phyloP scores from a whole-genome alignment of 1,284 basidiomycete species.

The Xerocomus cyaneibrunnescens region DNA sequence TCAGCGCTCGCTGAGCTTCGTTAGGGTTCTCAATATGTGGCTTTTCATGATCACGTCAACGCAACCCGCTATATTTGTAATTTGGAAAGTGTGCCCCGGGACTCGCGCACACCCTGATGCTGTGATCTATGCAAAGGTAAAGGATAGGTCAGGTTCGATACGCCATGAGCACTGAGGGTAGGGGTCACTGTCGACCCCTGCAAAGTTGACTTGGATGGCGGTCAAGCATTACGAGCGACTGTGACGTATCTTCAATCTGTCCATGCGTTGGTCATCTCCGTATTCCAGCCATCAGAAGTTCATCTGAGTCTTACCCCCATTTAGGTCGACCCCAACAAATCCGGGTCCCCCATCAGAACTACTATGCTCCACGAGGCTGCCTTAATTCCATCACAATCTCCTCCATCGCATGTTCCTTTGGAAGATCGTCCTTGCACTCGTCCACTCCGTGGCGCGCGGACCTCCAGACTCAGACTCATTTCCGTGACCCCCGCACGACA shows the following conservation, averaged over 20 bases:
- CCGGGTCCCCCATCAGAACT: not conserved
- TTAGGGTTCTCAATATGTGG: not conserved
- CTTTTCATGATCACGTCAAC: constrained; percentile 1
- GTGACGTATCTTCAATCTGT: not conserved
- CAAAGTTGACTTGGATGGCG: not conserved
- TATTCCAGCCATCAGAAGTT: not conserved
- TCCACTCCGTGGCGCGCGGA: not conserved
- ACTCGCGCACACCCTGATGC: not conserved
- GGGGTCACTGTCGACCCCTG: not conserved
- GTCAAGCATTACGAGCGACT: not conserved
- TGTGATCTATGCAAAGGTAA: no score
- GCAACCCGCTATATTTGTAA: constrained; percentile 3
- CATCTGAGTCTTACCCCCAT: not conserved
- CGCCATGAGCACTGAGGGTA: not conserved
- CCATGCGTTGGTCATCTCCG: not conserved
- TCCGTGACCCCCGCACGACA: constrained; percentile 4
- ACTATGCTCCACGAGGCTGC: not conserved
- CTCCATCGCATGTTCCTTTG: no score
- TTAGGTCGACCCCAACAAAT: not conserved
- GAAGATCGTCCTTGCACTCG: not conserved
- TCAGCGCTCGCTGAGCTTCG: constrained; percentile 4
- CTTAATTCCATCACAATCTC: not conserved
- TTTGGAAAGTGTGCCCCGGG: not conserved
- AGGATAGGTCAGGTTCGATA: not conserved
- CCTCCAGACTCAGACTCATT: not conserved